Evolutionary conservation across 2,329 filamentous ascomycete species (phyloP), one percentile per base, ranked within the genome.

Genomic region (Fusarium redolens): DNA sequence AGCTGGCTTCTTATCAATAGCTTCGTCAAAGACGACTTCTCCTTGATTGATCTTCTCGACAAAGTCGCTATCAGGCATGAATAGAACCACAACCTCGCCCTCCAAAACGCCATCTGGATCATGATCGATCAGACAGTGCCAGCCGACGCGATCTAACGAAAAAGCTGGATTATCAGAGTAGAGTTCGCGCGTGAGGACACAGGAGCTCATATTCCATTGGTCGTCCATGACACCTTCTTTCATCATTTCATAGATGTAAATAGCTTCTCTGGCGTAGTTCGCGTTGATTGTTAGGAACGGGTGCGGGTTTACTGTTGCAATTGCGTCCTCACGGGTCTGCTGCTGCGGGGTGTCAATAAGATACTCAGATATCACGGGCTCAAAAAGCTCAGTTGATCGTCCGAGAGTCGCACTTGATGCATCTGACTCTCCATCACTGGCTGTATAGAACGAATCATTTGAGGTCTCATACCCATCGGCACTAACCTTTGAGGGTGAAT

Each of bases 251-350:
- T 52, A 38, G 4, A 38, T 52, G 1, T 28, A 18, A 2, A 52
- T 38, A 2, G 50, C 50, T 12, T 52, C 50, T 20, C 18, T 15
- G 10, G 33, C 33, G 1, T 37, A 28, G 1, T 25, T 22, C 1
- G 8, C 1, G 22, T 3, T 38, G 0, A 52, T 38, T 2, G 50
- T 15, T 4, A n/a, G 4, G 0, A 28, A 15, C 4, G 33, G 33
- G 3, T 38, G 33, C 5, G 50, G 50, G 2, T 52, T 52, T 0
- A 15, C 17, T n/a, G 31, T 35, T 2, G 25, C n/a, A 3, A 6
- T 11, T 15, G 1, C 4, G 4, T 10, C n/a, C 3, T 35, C n/a
- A 4, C 20, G 0, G 6, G 2, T 8, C 3, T 25, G 12, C 8
- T 15, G 1, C 3, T 35, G n/a, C 4, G 2, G 20, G 13, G 15